phyloP scores from a whole-genome alignment of 1,284 basidiomycete genomes.

The Austroboletus novae-zelandiae region DNA sequence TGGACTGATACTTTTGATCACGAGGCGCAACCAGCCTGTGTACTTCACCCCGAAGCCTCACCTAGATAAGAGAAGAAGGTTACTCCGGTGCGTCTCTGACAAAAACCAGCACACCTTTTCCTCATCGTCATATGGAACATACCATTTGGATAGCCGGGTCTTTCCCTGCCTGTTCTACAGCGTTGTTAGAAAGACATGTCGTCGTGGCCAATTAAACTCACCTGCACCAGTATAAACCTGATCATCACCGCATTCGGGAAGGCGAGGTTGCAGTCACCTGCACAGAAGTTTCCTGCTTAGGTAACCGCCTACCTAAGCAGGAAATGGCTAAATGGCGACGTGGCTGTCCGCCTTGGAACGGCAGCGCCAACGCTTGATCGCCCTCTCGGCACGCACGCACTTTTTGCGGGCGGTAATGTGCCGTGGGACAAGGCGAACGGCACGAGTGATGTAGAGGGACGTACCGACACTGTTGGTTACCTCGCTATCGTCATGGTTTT shows the following conservation, averaged over 20 bases:
- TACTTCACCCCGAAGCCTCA: constrained; percentile 90
- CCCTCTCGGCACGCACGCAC: too few relatives aligned
- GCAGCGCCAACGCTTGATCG: too few relatives aligned
- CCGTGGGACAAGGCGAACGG: too few relatives aligned
- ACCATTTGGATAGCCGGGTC: constrained; percentile 96
- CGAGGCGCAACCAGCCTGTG: constrained; percentile 94
- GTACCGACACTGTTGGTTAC: too few relatives aligned
- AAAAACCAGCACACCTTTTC: constrained; percentile 69
- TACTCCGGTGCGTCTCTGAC: constrained; percentile 1
- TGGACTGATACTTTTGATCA: constrained; percentile 98
- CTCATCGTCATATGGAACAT: constrained; percentile 92
- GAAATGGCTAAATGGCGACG: too few relatives aligned
- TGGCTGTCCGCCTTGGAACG: too few relatives aligned
- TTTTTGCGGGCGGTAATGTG: too few relatives aligned
- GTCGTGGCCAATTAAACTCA: background rate
- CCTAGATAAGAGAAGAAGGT: constrained; percentile 42
- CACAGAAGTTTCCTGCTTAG: too few relatives aligned
- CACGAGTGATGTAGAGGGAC: too few relatives aligned
- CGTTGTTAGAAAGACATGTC: background rate
- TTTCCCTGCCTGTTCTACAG: constrained; percentile 94
- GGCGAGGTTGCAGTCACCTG: background rate
- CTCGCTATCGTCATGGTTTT: too few relatives aligned
- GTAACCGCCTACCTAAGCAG: too few relatives aligned
- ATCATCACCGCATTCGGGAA: constrained; percentile 17
- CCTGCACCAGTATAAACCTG: constrained; percentile 31